These are phyloP conservation scores for Peniophora sp. DNA, from an alignment of 1,284 basidiomycete species.

Conservation along the genomic window DNA sequence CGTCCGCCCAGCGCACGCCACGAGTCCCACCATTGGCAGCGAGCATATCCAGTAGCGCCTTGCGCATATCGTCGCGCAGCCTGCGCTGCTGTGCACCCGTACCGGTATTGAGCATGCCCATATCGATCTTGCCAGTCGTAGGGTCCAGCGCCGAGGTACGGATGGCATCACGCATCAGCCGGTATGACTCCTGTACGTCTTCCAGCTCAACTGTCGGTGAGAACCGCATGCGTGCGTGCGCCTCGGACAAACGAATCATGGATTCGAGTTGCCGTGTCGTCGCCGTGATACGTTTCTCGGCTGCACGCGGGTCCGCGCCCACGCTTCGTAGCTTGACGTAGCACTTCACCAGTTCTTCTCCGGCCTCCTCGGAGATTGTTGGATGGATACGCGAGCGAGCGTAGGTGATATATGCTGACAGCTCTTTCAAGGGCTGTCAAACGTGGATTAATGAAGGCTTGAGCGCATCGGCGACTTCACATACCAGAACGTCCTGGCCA, in stretches of 20 bases:
- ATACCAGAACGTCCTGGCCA: conserved; percentile 71
- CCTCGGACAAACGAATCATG: conserved; percentile 97
- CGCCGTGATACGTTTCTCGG: conserved; percentile 93
- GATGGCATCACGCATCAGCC: conserved; percentile 93
- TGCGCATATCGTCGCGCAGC: conserved; percentile 78
- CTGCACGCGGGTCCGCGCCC: conserved; percentile 80
- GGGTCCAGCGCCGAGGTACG: conserved; percentile 93
- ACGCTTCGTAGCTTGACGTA: conserved; percentile 95
- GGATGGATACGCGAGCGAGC: conserved; percentile 87
- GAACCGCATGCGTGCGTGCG: conserved; percentile 93
- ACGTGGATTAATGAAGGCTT: background rate
- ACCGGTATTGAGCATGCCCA: conserved; percentile 93
- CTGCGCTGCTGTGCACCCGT: conserved; percentile 81
- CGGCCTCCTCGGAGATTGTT: conserved; percentile 82
- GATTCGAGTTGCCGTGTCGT: conserved; percentile 96
- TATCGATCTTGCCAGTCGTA: conserved; percentile 91
- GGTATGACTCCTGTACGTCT: conserved; percentile 87
- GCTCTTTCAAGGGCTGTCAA: conserved; percentile 73
- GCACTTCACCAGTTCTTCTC: conserved; percentile 75
- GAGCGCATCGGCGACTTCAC: conserved; percentile 19
- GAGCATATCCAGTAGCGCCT: conserved; percentile 66
- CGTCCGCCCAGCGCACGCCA: conserved; percentile 77
- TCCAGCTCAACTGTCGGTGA: conserved; percentile 75
- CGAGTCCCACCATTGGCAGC: conserved; percentile 42
- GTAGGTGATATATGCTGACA: conserved; percentile 94